phyloP scores from a whole-genome alignment of 345 rosid genomes.

The Noccaea caerulescens region DNA sequence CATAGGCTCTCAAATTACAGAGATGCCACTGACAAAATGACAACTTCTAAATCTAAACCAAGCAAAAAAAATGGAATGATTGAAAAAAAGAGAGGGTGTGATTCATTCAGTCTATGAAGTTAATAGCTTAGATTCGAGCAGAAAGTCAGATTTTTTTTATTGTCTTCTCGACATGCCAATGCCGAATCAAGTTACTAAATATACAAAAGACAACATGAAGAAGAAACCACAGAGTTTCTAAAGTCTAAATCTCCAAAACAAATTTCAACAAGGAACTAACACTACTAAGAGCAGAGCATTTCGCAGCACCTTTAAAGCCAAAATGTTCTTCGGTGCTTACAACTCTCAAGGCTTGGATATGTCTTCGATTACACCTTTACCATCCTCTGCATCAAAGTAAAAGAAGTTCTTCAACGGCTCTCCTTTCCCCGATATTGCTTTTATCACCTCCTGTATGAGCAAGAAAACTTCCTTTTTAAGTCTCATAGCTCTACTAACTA shows the following conservation, averaged over 20 bases:
- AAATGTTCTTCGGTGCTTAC: neutral
- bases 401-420: constrained; percentile 89
- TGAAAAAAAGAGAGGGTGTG: neutral
- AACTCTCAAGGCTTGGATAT: constrained; percentile 43
- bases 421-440: constrained; percentile 86
- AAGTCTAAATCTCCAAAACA: constrained; percentile 8
- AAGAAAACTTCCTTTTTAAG: neutral
- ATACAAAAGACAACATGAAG: neutral
- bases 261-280: constrained; percentile 10
- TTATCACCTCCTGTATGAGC: constrained; percentile 75
- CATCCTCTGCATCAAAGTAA: constrained; percentile 82
- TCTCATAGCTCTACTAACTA: constrained; percentile 13
- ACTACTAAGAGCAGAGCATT: neutral
- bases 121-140: neutral
- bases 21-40: neutral
- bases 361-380: constrained; percentile 87
- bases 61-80: neutral
- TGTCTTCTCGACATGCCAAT: neutral
- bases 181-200: neutral
- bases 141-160: neutral
- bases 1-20: neutral
- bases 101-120: neutral
- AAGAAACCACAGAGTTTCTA: constrained; percentile 4
- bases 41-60: neutral
- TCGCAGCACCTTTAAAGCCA: constrained; percentile 2